Conservation (phyloP, 2,329 filamentous ascomycete species). For the Metarhizium robertsii region DNA sequence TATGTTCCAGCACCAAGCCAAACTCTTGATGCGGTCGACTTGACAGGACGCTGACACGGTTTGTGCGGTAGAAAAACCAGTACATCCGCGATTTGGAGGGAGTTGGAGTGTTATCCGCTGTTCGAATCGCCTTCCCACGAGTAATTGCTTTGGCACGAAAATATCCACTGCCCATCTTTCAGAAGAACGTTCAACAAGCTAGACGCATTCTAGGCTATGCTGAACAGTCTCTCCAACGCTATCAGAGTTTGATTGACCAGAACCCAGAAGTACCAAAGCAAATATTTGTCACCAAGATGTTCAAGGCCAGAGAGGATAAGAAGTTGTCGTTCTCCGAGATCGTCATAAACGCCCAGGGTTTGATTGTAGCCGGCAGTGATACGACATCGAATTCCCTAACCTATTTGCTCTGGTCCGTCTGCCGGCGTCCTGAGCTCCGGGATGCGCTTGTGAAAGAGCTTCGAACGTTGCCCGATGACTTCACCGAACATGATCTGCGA, state of each 20-base stretch:
- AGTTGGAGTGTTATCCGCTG: conserved; percentile 11
- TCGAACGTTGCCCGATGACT: conserved; percentile 19
- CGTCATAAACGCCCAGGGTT: conserved; percentile 27
- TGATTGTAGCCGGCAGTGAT: conserved; percentile 42
- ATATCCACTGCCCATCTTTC: conserved; percentile 14
- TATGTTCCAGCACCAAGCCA: conserved; percentile 14
- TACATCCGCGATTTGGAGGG: conserved; percentile 30
- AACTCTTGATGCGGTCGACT: conserved; percentile 18
- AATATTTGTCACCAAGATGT: conserved; percentile 28
- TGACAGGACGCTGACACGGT: not conserved
- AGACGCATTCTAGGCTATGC: conserved; percentile 16
- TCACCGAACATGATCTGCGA: conserved; percentile 11
- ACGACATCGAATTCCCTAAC: conserved; percentile 42
- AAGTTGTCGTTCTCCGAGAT: conserved; percentile 23
- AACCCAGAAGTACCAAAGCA: conserved; percentile 13
- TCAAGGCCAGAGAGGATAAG: conserved; percentile 22
- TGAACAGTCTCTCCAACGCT: conserved; percentile 17
- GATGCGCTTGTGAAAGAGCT: conserved; percentile 26
- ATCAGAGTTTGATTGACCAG: conserved; percentile 14
- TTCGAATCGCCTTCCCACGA: conserved; percentile 19
- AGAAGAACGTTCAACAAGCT: conserved; percentile 3
- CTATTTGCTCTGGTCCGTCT: conserved; percentile 34
- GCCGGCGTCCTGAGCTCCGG: conserved; percentile 18
- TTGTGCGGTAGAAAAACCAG: conserved; percentile 16
- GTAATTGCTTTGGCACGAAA: conserved; percentile 14